Conservation (phyloP, 2,329 filamentous ascomycete genomes). For the Diaporthe velutina region DNA sequence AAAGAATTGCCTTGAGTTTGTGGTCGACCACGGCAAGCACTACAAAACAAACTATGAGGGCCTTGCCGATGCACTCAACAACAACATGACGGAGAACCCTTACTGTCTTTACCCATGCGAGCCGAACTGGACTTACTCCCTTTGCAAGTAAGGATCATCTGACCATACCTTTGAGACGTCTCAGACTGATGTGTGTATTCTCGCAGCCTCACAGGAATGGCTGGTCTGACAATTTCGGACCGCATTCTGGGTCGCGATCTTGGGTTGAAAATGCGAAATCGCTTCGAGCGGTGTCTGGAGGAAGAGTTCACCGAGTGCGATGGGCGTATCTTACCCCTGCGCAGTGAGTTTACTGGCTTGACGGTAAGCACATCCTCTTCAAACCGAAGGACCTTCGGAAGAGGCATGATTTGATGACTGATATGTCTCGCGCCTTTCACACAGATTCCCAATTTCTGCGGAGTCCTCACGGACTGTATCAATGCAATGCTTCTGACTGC, state of each 20-base stretch:
- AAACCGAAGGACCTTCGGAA: background rate
- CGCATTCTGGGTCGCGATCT: background rate
- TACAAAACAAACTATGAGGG: background rate
- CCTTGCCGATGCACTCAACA: background rate
- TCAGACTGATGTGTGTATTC: background rate
- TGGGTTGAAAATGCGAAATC: background rate
- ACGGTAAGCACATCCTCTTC: background rate
- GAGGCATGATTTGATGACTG: background rate
- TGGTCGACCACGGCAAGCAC: background rate
- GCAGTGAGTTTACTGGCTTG: background rate
- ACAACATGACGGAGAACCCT: background rate
- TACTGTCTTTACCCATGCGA: background rate
- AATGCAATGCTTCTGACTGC: background rate
- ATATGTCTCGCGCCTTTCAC: background rate
- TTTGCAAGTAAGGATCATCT: background rate
- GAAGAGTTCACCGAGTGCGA: conserved; percentile 1
- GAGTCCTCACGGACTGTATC: background rate
- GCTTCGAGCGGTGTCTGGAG: background rate
- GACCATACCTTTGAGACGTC: background rate
- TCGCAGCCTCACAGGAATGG: background rate
- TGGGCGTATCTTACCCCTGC: background rate
- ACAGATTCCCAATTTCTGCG: background rate
- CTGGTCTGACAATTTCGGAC: background rate
- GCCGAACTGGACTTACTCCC: background rate
- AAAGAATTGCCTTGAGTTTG: background rate